Conservation (phyloP, 495 filamentous ascomycete species). For the Neurospora sp. region DNA sequence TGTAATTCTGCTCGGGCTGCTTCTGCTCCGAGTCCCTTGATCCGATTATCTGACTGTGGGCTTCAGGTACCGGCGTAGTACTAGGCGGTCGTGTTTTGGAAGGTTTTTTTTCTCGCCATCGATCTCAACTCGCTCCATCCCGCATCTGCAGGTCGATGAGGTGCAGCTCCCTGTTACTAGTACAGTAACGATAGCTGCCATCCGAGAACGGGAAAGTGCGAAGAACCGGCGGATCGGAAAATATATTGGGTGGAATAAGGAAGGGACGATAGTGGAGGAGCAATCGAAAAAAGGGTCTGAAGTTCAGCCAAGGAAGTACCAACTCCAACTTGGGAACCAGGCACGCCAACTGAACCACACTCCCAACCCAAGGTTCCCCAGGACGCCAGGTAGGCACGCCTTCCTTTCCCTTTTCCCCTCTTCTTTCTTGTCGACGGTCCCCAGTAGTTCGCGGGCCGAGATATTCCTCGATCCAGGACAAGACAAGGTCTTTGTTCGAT, state of each 20-base stretch:
- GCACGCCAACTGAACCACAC: not conserved
- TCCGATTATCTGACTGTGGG: not conserved
- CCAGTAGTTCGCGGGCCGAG: not conserved
- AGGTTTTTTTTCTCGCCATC: not conserved
- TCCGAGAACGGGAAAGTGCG: not conserved
- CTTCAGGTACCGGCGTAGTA: not conserved
- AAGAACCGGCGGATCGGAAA: not conserved
- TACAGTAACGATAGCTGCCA: not conserved
- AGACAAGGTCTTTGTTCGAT: not conserved
- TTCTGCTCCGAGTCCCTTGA: not conserved
- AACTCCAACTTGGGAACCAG: not conserved
- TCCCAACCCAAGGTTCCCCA: not conserved
- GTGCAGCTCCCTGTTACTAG: not conserved
- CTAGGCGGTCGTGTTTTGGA: not conserved
- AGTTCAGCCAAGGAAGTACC: not conserved
- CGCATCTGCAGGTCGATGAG: not conserved
- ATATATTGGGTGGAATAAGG: not conserved
- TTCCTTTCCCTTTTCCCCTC: not conserved
- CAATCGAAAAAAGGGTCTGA: no score
- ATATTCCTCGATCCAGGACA: not conserved
- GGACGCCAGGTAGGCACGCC: not conserved
- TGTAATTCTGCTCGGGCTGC: not conserved
- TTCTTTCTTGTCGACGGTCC: not conserved
- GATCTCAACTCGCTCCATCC: not conserved
- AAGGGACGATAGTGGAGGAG: not conserved